phyloP scores from a whole-genome alignment of 208 protist species.

The Wallacemonas sp. region DNA sequence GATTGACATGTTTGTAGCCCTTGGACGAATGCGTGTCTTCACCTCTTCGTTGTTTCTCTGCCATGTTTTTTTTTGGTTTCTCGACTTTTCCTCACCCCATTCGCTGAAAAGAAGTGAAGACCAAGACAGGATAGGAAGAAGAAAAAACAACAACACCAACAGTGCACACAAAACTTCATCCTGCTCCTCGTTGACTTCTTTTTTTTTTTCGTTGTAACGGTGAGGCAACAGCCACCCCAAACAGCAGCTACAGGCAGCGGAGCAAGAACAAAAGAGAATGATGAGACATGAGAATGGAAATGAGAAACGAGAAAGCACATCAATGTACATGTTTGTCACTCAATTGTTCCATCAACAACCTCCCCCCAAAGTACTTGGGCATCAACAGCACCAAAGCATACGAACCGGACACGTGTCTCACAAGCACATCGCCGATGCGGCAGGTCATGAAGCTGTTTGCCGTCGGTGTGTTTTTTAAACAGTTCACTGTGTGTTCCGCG shows the following conservation, averaged over 20 bases:
- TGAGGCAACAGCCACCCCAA: too few relatives aligned
- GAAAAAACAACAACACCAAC: background rate
- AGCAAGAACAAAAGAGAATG: too few relatives aligned
- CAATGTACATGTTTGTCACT: conserved; percentile 4
- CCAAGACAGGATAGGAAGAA: background rate
- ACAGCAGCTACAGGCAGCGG: too few relatives aligned
- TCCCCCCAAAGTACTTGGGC: background rate
- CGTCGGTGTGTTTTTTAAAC: too few relatives aligned
- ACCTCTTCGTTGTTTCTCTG: too few relatives aligned
- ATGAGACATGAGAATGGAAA: too few relatives aligned
- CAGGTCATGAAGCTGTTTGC: too few relatives aligned
- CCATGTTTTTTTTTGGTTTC: background rate
- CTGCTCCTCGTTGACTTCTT: conserved; percentile 16
- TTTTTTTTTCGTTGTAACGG: conserved; percentile 10
- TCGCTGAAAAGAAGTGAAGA: background rate
- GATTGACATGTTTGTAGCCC: too few relatives aligned
- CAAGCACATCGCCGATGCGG: too few relatives aligned
- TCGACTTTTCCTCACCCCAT: background rate
- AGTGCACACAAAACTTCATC: background rate
- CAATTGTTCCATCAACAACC: background rate
- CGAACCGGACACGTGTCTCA: too few relatives aligned
- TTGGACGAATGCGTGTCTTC: too few relatives aligned
- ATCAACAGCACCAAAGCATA: conserved; percentile 10
- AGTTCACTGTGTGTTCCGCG: too few relatives aligned
- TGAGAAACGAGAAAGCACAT: background rate